phyloP scores from a whole-genome alignment of 2,329 filamentous ascomycete species.

The Aspergillus sp. region DNA sequence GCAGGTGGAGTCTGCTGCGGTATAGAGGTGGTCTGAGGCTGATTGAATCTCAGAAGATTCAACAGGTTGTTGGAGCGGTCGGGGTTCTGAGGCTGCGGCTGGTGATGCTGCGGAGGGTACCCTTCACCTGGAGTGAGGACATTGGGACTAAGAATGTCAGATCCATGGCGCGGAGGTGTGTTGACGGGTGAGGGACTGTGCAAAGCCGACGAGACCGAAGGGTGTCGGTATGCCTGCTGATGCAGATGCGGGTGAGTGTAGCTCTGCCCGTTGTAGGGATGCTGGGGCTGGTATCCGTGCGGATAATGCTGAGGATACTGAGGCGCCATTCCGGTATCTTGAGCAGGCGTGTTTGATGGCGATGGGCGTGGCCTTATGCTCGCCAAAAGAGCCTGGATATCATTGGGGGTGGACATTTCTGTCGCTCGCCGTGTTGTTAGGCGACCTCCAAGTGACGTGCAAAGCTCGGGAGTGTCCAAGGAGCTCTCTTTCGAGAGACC shows the following conservation, averaged over 20 bases:
- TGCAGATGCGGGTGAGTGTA: constrained; percentile 37
- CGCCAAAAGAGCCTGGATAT: constrained; percentile 53
- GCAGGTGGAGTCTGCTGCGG: constrained; percentile 35
- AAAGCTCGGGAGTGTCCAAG: constrained; percentile 32
- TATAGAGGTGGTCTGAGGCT: constrained; percentile 41
- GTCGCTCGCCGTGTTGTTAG: constrained; percentile 37
- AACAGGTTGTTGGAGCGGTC: constrained; percentile 63
- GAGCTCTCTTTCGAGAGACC: constrained; percentile 41
- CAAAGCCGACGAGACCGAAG: constrained; percentile 62
- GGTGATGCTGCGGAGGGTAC: constrained; percentile 44
- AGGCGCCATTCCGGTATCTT: constrained; percentile 31
- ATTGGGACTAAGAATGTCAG: constrained; percentile 63
- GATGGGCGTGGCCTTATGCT: constrained; percentile 49
- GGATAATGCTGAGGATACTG: constrained; percentile 37
- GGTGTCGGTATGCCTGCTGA: constrained; percentile 55
- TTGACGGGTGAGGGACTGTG: constrained; percentile 60
- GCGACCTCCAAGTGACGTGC: constrained; percentile 34
- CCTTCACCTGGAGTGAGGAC: constrained; percentile 49
- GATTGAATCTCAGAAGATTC: constrained; percentile 68
- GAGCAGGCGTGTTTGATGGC: constrained; percentile 35
- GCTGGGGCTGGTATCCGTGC: constrained; percentile 37
- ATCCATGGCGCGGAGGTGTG: constrained; percentile 60
- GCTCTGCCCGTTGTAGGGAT: constrained; percentile 38
- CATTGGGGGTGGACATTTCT: constrained; percentile 54
- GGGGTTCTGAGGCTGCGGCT: constrained; percentile 43